Base-by-base conservation (phyloP, 495 filamentous ascomycete genomes). In the Podospora anserina region DNA sequence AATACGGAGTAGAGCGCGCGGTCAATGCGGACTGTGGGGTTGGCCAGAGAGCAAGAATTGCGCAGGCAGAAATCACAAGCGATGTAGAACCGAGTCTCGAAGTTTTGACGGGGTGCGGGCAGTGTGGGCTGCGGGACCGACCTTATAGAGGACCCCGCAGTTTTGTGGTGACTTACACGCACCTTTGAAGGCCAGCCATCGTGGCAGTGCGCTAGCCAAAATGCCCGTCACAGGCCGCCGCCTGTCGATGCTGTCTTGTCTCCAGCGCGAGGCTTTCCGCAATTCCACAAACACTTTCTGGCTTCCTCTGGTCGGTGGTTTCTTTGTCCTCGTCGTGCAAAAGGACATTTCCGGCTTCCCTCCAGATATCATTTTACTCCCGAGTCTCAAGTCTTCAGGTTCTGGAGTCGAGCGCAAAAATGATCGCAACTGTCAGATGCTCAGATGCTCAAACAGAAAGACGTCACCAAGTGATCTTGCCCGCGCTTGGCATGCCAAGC, bases 181-280 rank as follows among this genome's bases (percentile, higher is more conserved):
- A 63, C 61, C 16, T 63, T 32, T 49, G 32, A 32, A 32, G 11
- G 28, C 7, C 20, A 32, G 11, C 19, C 61, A 63, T 63, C 30
- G 61, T 63, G 61, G 61, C 61, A 19, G 60, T 63, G 60, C 61
- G 61, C 61, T 27, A 63, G 13, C 23, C 26, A 32, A 32, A 63
- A 63, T 63, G 61, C 30, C 61, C 26, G 61, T 19, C 61, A 49
- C 39, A 49, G 39, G 39, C 39, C 39, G 39, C 39, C 39, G 39
- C 39, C 39, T 49, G 39, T 49, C 39, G 39, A 49, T 49, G 39
- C 39, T 49, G 39, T 49, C 39, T 18, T 49, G 13, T 7, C 7
- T 13, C 39, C 39, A 49, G 39, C 3, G 1, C 15, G 13, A 13
- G 39, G 39, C 39, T 49, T 49, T 49, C 1, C 39, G 15, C 39